A percentile compares a stretch with the other conserved stretches of the same genome.
Evolutionary conservation across 2,329 filamentous ascomycete species (phyloP).

Genomic region (Penicillium concentricum): DNA sequence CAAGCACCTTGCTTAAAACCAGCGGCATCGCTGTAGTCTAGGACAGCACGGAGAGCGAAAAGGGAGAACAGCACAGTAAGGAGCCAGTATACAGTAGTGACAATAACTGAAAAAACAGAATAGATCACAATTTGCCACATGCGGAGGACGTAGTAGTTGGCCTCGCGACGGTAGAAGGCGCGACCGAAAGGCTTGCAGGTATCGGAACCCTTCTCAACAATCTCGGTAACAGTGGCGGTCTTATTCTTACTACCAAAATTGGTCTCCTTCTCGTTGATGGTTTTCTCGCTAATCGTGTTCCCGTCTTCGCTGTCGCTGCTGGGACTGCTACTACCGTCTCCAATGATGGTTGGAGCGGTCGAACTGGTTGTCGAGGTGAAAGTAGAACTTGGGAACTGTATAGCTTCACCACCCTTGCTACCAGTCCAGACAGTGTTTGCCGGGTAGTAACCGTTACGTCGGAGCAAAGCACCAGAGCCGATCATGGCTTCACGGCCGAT

Average conservation of each 20-base stretch:
- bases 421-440: slow-evolving; percentile 53
- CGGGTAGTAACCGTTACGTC: slow-evolving; percentile 46
- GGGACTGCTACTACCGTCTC: slow-evolving; percentile 10
- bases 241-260: neutral
- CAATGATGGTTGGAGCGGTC: slow-evolving; percentile 13
- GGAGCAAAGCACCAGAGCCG: slow-evolving; percentile 55
- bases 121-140: slow-evolving; percentile 52
- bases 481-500: slow-evolving; percentile 52
- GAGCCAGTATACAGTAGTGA: slow-evolving; percentile 52
- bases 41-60: slow-evolving; percentile 39
- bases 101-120: slow-evolving; percentile 48
- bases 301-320: slow-evolving; percentile 9
- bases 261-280: slow-evolving; percentile 5
- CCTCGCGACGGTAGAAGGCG: slow-evolving; percentile 54
- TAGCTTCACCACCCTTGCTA: slow-evolving; percentile 52
- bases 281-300: slow-evolving; percentile 4
- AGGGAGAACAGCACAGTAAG: slow-evolving; percentile 51
- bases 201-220: slow-evolving; percentile 18
- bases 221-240: neutral
- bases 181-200: slow-evolving; percentile 53
- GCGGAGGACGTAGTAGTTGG: slow-evolving; percentile 52
- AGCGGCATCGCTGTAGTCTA: slow-evolving; percentile 23
- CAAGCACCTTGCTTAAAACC: slow-evolving; percentile 33
- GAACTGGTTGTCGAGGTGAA: slow-evolving; percentile 13
- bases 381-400: slow-evolving; percentile 42